Evolutionary conservation across 345 rosid genomes (phyloP).

Genomic region (Eucalyptus tenuipes): DNA sequence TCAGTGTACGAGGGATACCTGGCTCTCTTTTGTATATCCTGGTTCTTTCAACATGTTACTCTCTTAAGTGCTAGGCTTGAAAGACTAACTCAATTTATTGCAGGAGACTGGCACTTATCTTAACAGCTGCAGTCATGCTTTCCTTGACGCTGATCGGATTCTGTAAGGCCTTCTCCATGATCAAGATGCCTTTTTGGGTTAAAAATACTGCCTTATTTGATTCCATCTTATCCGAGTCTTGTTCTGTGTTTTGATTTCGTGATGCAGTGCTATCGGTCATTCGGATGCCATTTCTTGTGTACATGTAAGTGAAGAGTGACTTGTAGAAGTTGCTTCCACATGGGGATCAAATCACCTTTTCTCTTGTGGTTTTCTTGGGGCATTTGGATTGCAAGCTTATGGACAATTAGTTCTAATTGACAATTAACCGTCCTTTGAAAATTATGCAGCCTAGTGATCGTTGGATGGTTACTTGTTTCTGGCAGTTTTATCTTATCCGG

Average conservation of each 20-base stretch:
- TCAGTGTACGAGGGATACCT: conserved; percentile 40
- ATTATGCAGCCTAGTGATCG: conserved; percentile 56
- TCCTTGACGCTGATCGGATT: conserved; percentile 67
- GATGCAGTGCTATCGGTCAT: conserved; percentile 64
- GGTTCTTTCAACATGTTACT: not conserved
- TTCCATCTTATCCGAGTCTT: not conserved
- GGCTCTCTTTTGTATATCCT: not conserved
- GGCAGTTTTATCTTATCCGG: conserved; percentile 88
- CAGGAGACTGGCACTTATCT: conserved; percentile 65
- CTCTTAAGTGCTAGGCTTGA: not conserved
- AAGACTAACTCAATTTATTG: not conserved
- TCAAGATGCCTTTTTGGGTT: not conserved
- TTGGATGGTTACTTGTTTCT: conserved; percentile 88
- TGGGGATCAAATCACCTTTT: not conserved
- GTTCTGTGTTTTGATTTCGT: not conserved
- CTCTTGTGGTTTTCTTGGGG: not conserved
- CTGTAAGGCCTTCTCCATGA: conserved; percentile 27
- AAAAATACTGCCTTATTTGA: not conserved
- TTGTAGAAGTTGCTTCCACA: not conserved
- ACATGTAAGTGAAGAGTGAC: conserved; percentile 44
- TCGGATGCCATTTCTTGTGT: conserved; percentile 67
- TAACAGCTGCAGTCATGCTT: conserved; percentile 69
- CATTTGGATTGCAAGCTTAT: not conserved
- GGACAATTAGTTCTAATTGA: not conserved
- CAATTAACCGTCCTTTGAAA: not conserved